These are phyloP conservation scores for Sporisorium scitamineum DNA, from an alignment of 1,284 basidiomycete species.

Conservation along the genomic window DNA sequence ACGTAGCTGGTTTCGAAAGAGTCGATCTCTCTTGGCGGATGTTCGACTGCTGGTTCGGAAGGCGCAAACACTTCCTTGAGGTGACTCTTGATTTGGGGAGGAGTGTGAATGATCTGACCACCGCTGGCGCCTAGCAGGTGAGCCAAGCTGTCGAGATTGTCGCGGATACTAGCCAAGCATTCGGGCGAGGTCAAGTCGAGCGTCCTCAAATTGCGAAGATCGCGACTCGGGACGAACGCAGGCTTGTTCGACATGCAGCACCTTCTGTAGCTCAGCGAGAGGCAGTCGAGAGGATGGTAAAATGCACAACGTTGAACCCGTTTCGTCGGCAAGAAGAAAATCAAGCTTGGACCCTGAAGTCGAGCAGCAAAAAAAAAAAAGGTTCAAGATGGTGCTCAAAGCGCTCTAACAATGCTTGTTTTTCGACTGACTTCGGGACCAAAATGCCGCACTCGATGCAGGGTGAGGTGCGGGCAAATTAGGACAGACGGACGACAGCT, in stretches of 20 bases:
- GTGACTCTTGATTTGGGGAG: slow-evolving; percentile 1
- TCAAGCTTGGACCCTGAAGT: slow-evolving; percentile 1
- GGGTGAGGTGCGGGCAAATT: no score
- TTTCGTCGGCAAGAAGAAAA: background rate
- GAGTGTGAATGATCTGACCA: slow-evolving; percentile 25
- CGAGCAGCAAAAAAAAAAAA: background rate
- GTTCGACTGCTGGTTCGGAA: slow-evolving; percentile 15
- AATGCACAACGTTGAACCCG: background rate
- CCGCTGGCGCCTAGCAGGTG: slow-evolving; percentile 34
- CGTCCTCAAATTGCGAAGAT: slow-evolving; percentile 38
- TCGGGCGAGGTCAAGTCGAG: slow-evolving; percentile 26
- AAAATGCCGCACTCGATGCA: background rate
- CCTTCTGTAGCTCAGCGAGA: background rate
- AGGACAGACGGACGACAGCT: background rate
- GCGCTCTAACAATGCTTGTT: background rate
- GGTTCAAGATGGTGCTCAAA: background rate
- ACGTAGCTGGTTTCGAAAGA: slow-evolving; percentile 43
- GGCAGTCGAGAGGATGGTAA: background rate
- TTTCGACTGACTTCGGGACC: background rate
- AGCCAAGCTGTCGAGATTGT: slow-evolving; percentile 32
- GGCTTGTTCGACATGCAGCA: slow-evolving; percentile 19
- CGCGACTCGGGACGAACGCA: slow-evolving; percentile 50
- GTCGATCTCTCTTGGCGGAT: slow-evolving; percentile 28
- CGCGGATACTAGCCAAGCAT: slow-evolving; percentile 13
- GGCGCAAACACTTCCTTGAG: background rate